Evolutionary conservation across 2,329 filamentous ascomycete species (phyloP).

Genomic region (Fusarium sp.): DNA sequence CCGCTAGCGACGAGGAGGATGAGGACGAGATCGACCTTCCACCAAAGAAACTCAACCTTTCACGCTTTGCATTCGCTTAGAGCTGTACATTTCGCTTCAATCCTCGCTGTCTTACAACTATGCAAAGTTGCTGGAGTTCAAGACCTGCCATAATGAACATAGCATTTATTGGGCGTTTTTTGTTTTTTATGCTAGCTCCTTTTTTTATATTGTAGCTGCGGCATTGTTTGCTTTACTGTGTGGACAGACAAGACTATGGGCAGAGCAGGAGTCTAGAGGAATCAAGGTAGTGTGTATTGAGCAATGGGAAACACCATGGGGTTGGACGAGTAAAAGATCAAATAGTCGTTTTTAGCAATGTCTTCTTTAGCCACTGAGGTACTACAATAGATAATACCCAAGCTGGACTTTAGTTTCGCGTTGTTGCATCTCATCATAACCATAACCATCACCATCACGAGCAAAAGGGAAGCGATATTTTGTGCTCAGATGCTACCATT

Average conservation of each 20-base stretch:
- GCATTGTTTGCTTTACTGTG: conserved; percentile 20
- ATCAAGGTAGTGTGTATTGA: conserved; percentile 13
- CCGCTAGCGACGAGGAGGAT: conserved; percentile 62
- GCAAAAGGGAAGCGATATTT: background rate
- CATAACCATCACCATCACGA: background rate
- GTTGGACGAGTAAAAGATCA: conserved; percentile 26
- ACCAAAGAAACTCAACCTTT: conserved; percentile 58
- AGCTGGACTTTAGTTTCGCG: background rate
- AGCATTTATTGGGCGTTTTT: conserved; percentile 32
- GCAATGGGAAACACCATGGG: conserved; percentile 7
- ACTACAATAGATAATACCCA: conserved; percentile 20
- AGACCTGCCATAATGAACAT: conserved; percentile 15
- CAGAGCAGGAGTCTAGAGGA: conserved; percentile 22
- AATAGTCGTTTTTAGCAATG: conserved; percentile 37
- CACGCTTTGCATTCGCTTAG: conserved; percentile 58
- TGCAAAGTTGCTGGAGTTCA: background rate
- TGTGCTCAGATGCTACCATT: background rate
- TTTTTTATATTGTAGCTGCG: conserved; percentile 14
- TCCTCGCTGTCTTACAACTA: background rate
- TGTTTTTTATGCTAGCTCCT: background rate
- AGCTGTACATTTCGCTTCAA: conserved; percentile 3
- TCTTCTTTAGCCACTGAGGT: conserved; percentile 10
- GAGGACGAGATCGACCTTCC: conserved; percentile 48
- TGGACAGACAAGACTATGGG: conserved; percentile 12
- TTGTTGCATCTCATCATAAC: background rate